Base-by-base conservation (phyloP, 306 rosid species). In the Sphenostylis stenocarpa region DNA sequence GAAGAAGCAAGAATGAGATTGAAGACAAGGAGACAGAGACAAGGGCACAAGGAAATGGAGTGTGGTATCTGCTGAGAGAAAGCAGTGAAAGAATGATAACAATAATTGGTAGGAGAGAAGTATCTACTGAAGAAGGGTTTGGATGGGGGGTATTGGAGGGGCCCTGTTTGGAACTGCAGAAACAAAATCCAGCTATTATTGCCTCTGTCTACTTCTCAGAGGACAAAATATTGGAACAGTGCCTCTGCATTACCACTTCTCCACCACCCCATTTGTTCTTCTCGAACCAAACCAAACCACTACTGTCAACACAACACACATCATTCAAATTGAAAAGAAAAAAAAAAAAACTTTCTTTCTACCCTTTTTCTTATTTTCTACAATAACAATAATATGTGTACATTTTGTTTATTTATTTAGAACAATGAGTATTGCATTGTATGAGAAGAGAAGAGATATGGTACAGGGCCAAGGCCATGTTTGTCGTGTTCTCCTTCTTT, bases 121-220 rank as follows among this genome's bases (percentile, higher is more conserved):
- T 74, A 75, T 75, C 75, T 29, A 73, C 21, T 12, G 77, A 56
- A 64, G 64, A 78, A 71, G 70, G 75, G 29, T 61, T 73, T 58
- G 77, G 73, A 31, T 70, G 17, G 56, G 73, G 74, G 70, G 83
- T 31, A 76, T 45, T 64, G 77, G 82, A 88, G 89, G 88, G 88
- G 58, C 81, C 88, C 84, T 82, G 87, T 76, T 80, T 79, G 81
- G 81, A 73, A 70, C 72, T 86, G 89, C 80, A 77, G 86, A 85
- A 87, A 78, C 86, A 89, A 84, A 86, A 89, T 87, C 79, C 84
- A 81, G 81, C 87, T 73, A 93, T 86, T 84, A 91, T 88, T 86
- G 83, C 87, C 52, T 76, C 78, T 89, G 90, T 93, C 90, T 79
- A 73, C 90, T 85, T 89, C 88, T 89, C 75, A 81, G 73, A 75